phyloP scores from a whole-genome alignment of 116 monocot genomes.

The Trichopus zeylanicus region DNA sequence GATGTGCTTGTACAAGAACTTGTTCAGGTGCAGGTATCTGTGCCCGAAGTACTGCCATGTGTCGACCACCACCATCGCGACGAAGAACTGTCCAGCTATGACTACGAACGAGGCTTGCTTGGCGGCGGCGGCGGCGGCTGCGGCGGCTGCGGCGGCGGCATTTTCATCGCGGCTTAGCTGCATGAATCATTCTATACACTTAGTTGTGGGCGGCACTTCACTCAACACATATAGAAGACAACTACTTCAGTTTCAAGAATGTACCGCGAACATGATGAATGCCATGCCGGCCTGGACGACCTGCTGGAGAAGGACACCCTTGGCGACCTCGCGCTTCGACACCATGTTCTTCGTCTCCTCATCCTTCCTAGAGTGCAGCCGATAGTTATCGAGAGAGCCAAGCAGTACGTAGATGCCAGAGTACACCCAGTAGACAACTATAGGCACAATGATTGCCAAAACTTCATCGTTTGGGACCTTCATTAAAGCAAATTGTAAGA shows the following conservation, averaged over 20 bases:
- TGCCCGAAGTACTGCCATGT: slow-evolving; percentile 4
- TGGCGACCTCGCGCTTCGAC: slow-evolving; percentile 3
- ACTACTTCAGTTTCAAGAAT: neutral
- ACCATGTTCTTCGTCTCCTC: slow-evolving; percentile 11
- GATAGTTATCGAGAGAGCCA: neutral
- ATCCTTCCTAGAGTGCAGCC: slow-evolving; percentile 9
- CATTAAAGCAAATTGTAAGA: too few relatives aligned
- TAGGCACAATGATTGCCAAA: slow-evolving; percentile 4
- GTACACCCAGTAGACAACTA: slow-evolving; percentile 13
- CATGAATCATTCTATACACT: neutral
- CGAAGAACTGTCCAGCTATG: neutral
- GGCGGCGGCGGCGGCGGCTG: too few relatives aligned
- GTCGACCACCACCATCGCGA: neutral
- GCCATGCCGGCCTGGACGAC: neutral
- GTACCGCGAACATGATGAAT: neutral
- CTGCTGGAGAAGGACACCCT: slow-evolving; percentile 10
- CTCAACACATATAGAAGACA: neutral
- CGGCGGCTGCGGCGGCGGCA: neutral
- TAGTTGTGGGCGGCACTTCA: neutral
- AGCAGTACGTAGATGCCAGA: slow-evolving; percentile 7
- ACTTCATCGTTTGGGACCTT: neutral
- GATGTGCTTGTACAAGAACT: slow-evolving; percentile 4
- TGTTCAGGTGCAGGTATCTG: slow-evolving; percentile 4
- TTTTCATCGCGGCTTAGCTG: neutral
- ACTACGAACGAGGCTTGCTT: neutral